Evolutionary conservation across 2,329 filamentous ascomycete genomes (phyloP).

Genomic region (Calonectria montana): DNA sequence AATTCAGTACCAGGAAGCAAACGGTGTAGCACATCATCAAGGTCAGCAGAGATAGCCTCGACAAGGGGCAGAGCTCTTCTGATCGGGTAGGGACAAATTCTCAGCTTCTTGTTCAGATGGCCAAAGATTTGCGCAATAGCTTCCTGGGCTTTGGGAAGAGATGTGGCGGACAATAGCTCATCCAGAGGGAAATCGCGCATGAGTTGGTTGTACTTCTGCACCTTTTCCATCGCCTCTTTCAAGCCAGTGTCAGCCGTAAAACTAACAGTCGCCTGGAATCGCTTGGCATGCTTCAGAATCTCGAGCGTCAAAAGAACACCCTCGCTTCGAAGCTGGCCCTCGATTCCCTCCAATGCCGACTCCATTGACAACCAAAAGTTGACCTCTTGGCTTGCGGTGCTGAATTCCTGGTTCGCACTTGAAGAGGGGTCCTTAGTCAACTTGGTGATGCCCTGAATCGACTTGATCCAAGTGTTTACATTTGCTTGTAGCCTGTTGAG

Average conservation of each 20-base stretch:
- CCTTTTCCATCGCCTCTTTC: slow-evolving; percentile 94
- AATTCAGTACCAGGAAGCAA: slow-evolving; percentile 87
- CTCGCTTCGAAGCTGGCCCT: slow-evolving; percentile 86
- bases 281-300: slow-evolving; percentile 95
- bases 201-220: slow-evolving; percentile 98
- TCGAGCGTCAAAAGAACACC: slow-evolving; percentile 93
- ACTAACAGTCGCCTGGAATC: slow-evolving; percentile 97
- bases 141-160: slow-evolving; percentile 87
- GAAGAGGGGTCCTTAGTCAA: slow-evolving; percentile 84
- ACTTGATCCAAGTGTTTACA: slow-evolving; percentile 98
- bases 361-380: slow-evolving; percentile 99
- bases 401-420: slow-evolving; percentile 65
- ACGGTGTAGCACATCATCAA: slow-evolving; percentile 87
- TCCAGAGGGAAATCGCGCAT: slow-evolving; percentile 99
- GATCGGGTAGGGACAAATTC: slow-evolving; percentile 96
- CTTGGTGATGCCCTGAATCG: slow-evolving; percentile 95
- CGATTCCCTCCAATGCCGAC: slow-evolving; percentile 89
- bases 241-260: slow-evolving; percentile 96
- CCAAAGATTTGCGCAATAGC: slow-evolving; percentile 89
- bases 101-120: slow-evolving; percentile 97
- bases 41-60: slow-evolving; percentile 93
- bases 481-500: slow-evolving; percentile 93
- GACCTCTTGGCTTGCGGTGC: slow-evolving; percentile 94
- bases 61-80: slow-evolving; percentile 92
- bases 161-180: slow-evolving; percentile 92